Conservation (phyloP, 139 green algal genomes). For the Picochlorum sp. region DNA sequence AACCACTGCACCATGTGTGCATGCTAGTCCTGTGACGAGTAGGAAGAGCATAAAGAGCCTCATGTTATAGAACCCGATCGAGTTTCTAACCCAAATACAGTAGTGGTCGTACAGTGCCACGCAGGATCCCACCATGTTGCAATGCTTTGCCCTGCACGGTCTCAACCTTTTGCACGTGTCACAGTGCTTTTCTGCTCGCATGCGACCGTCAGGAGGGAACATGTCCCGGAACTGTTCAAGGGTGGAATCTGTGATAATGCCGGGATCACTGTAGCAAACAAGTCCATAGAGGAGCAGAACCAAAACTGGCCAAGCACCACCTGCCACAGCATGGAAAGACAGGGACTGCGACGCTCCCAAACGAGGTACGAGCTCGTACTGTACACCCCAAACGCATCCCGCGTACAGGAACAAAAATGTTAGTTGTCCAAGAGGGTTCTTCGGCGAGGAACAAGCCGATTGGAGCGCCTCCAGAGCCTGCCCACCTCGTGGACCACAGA, state of each 20-base stretch:
- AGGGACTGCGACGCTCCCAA: neutral
- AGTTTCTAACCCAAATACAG: conserved; percentile 74
- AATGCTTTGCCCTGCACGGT: conserved; percentile 71
- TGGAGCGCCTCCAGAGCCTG: neutral
- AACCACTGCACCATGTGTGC: conserved; percentile 32
- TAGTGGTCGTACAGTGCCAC: conserved; percentile 64
- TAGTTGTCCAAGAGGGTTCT: neutral
- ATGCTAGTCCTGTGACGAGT: conserved; percentile 30
- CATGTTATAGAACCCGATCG: conserved; percentile 57
- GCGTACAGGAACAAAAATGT: neutral
- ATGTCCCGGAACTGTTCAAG: conserved; percentile 23
- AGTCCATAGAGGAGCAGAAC: conserved; percentile 18
- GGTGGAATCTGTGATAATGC: conserved; percentile 21
- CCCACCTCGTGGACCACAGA: neutral
- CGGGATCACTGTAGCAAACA: conserved; percentile 31
- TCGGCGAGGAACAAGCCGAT: conserved; percentile 11
- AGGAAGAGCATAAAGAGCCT: conserved; percentile 56
- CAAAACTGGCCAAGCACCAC: neutral
- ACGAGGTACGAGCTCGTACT: neutral
- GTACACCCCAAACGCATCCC: neutral
- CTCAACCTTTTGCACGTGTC: conserved; percentile 43
- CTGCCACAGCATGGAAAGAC: neutral
- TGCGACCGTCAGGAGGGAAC: conserved; percentile 41
- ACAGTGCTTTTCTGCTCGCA: conserved; percentile 33
- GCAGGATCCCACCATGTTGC: conserved; percentile 30